Base-by-base conservation (phyloP, 331 rosid species). In the Saraca asoca region DNA sequence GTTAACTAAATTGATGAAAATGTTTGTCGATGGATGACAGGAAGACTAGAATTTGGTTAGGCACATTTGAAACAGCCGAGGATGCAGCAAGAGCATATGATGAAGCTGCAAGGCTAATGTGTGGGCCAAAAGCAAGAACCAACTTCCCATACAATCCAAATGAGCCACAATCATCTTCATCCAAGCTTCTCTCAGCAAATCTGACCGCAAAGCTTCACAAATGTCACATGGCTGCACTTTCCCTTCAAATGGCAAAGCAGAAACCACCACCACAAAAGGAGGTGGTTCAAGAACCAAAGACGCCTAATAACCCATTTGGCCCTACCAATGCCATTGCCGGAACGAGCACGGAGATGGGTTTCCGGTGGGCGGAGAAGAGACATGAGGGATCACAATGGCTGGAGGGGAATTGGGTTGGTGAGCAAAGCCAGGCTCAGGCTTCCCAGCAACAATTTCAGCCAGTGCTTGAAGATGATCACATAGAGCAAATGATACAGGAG, bases 11-110 rank as follows among this genome's bases (percentile, higher is more conserved):
- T 12, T 17, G 46, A 68, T 53, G 48, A 44, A 24, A 64, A 14
- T n/a, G 19, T 44, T 17, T 48, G 24, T 37, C 68, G 39, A 24
- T 19, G 31, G 59, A 18, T 5, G 12, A 14, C 57, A 91, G 96
- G 83, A 91, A 88, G 66, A 88, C 92, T 0, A 85, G 97, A 78
- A 85, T 91, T 51, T 91, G 97, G 97, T 76, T 91, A 5, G 97
- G 97, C 62, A 91, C 97, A 0, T 91, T 85, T 60, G 93, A 87
- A 70, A 92, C 93, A 0, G 98, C 96, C 11, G 96, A 92, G 65
- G 95, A 92, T 71, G 98, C 96, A 2, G 98, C 98, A 5, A 77
- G 83, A 71, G 98, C 96, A 14, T 92, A 92, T 52, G 98, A 92
- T 64, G 96, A 89, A 72, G 98, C 98, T 16, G 98, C 98, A 0